Percentiles rank a stretch among this genome's conserved stretches.
Conservation (phyloP, 495 filamentous ascomycete species). For the Penicillium angulare region DNA sequence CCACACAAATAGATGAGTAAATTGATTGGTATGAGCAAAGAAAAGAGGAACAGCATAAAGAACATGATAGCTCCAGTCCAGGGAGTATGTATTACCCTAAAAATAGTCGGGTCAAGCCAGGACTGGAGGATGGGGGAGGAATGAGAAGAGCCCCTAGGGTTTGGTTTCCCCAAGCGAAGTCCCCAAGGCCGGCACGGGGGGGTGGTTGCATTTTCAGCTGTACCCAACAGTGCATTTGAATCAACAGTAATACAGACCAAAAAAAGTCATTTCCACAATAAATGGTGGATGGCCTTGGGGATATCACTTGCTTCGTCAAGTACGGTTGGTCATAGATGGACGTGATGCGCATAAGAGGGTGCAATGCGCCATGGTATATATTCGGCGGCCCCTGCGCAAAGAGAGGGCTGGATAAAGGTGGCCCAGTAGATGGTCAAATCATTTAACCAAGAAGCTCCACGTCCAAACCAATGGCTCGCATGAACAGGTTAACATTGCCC, state of each 20-base stretch:
- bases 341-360: not conserved
- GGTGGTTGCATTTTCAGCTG: constrained; percentile 1
- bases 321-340: not conserved
- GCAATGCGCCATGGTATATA: not conserved
- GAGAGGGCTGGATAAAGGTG: not conserved
- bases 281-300: constrained; percentile 2
- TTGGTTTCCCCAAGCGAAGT: not conserved
- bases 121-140: not conserved
- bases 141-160: not conserved
- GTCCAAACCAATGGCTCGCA: constrained; percentile 96
- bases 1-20: not conserved
- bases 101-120: constrained; percentile 6
- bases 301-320: not conserved
- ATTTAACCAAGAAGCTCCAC: constrained; percentile 82
- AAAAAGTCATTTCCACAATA: not conserved
- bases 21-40: constrained; percentile 9
- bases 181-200: not conserved
- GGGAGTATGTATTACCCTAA: not conserved
- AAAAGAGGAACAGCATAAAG: not conserved
- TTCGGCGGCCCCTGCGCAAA: not conserved
- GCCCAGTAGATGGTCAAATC: not conserved
- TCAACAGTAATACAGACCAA: not conserved
- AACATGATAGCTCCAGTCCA: not conserved
- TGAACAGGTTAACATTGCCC: constrained; percentile 94
- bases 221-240: not conserved